Conservation (phyloP, 441 rosid genomes). For the Brassica balearica region DNA sequence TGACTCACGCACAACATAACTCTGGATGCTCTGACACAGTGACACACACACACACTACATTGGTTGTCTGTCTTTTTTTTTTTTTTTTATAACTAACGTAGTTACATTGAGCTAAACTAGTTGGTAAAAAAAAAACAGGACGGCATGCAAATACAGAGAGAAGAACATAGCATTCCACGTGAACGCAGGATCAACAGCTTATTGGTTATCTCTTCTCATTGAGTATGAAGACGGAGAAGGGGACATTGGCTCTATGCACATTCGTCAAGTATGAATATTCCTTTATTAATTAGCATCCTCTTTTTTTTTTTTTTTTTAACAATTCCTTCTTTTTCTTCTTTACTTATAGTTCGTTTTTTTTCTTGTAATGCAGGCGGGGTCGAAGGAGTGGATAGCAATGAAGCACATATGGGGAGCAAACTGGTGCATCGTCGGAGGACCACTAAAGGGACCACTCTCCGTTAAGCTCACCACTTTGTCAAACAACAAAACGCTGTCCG, state of each 20-base stretch:
- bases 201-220: constrained; percentile 84
- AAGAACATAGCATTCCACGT: constrained; percentile 88
- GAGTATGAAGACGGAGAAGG: constrained; percentile 97
- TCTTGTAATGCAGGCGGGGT: constrained; percentile 54
- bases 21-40: constrained; percentile 32
- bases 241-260: constrained; percentile 93
- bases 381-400: constrained; percentile 81
- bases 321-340: not conserved
- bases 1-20: not conserved
- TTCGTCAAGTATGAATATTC: constrained; percentile 62
- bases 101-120: constrained; percentile 3
- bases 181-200: constrained; percentile 85
- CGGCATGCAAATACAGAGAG: constrained; percentile 82
- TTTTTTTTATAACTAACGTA: no score
- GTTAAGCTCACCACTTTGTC: constrained; percentile 84
- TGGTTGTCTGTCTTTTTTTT: not conserved
- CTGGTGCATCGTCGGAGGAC: constrained; percentile 74
- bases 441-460: constrained; percentile 89
- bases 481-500: constrained; percentile 70
- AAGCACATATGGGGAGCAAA: constrained; percentile 97
- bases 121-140: constrained; percentile 51
- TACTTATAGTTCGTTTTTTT: constrained; percentile 1
- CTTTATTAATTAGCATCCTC: not conserved
- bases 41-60: not conserved
- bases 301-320: not conserved